Evolutionary conservation across 257 asterid genomes (phyloP).

Genomic region (Jacaranda copaia): DNA sequence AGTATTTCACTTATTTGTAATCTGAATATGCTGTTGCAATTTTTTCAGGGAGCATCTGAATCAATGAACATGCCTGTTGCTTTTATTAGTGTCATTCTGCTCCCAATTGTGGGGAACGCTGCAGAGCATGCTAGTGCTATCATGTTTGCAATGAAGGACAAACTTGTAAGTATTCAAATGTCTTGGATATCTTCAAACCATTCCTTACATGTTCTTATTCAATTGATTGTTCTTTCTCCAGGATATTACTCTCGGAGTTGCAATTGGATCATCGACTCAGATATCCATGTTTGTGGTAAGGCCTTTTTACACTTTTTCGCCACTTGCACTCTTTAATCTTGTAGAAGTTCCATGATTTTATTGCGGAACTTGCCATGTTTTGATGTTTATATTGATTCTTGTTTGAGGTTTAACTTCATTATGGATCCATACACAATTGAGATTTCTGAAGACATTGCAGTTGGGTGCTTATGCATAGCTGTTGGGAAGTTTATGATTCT

Average conservation of each 20-base stretch:
- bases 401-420: too few species aligned
- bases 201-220: not conserved
- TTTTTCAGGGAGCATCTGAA: constrained; percentile 74
- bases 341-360: constrained; percentile 1
- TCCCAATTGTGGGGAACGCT: constrained; percentile 95
- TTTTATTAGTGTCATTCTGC: constrained; percentile 62
- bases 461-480: too few species aligned
- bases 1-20: too few species aligned
- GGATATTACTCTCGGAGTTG: constrained; percentile 83
- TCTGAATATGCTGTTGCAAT: not conserved
- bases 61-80: constrained; percentile 72
- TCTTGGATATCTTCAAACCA: not conserved
- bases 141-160: constrained; percentile 99
- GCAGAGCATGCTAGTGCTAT: constrained; percentile 99
- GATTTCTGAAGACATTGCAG: too few species aligned
- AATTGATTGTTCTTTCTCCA: constrained; percentile 32
- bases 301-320: constrained; percentile 10
- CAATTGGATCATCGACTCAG: constrained; percentile 97
- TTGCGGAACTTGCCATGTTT: not conserved
- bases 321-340: not conserved
- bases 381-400: too few species aligned
- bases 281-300: constrained; percentile 98
- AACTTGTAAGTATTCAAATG: constrained; percentile 62
- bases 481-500: constrained; percentile 28
- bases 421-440: too few species aligned